A percentile compares a stretch with the other conserved stretches of the same genome.
Evolutionary conservation across 73 alveolate genomes (phyloP).

Genomic region (Blepharisma japonicum): DNA sequence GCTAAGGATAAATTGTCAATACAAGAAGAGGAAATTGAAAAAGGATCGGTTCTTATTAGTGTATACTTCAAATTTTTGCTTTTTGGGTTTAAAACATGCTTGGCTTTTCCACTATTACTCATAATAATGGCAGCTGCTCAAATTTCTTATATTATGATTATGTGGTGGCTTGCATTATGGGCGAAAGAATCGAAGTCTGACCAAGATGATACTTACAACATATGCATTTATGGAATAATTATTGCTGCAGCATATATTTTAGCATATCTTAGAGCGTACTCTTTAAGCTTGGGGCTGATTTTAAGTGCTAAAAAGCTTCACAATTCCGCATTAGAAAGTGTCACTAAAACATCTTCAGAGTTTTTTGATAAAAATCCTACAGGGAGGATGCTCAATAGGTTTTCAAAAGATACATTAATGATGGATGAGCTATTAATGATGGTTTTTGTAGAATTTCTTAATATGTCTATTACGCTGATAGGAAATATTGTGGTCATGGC

Average conservation of each 20-base stretch:
- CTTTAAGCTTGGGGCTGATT: background rate
- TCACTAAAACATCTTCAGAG: constrained; percentile 39
- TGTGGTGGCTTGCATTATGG: background rate
- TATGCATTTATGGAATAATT: background rate
- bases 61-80: background rate
- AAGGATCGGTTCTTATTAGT: background rate
- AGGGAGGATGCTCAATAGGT: constrained; percentile 66
- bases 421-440: constrained; percentile 32
- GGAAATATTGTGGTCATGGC: constrained; percentile 16
- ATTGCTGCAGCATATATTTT: background rate
- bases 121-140: constrained; percentile 31
- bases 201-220: background rate
- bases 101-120: background rate
- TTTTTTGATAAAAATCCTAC: constrained; percentile 63
- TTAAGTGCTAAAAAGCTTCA: constrained; percentile 37
- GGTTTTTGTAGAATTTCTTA: constrained; percentile 13
- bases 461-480: background rate
- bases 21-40: background rate
- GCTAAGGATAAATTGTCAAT: background rate
- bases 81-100: background rate
- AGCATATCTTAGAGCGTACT: background rate
- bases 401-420: constrained; percentile 43
- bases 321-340: constrained; percentile 32
- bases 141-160: background rate
- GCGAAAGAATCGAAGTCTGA: background rate